Evolutionary conservation across 495 filamentous ascomycete species (phyloP).

Genomic region (Xylaria castorea): DNA sequence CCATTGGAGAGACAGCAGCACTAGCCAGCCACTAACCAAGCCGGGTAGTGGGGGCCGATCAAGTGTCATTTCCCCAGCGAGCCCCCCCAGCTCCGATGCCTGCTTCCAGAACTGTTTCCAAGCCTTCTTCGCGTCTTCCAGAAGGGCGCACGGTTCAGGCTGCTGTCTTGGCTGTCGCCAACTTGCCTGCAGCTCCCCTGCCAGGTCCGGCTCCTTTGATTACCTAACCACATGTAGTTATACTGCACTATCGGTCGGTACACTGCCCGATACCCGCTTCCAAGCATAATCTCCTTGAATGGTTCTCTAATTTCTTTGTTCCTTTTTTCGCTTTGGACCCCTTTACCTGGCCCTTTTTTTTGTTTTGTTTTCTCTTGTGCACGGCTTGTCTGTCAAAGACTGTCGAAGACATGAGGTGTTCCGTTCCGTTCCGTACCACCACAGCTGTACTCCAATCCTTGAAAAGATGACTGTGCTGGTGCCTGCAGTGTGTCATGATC

Average conservation of each 20-base stretch:
- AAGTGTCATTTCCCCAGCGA: conserved; percentile 15
- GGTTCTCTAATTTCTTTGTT: neutral
- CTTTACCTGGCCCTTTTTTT: neutral
- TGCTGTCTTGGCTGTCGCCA: conserved; percentile 26
- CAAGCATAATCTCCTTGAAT: neutral
- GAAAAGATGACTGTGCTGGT: conserved; percentile 24
- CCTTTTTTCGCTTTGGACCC: neutral
- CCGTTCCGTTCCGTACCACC: too few species aligned
- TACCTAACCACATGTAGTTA: neutral
- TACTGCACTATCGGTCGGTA: neutral
- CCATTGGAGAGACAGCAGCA: conserved; percentile 7
- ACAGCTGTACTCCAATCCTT: neutral
- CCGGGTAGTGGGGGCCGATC: conserved; percentile 19
- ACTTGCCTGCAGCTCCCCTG: conserved; percentile 29
- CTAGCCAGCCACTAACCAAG: conserved; percentile 14
- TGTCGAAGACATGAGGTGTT: neutral
- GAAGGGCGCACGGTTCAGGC: conserved; percentile 40
- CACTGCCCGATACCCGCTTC: neutral
- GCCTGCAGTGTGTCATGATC: conserved; percentile 21
- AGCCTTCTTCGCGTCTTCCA: conserved; percentile 43
- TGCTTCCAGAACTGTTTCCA: conserved; percentile 31
- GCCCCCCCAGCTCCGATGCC: conserved; percentile 24
- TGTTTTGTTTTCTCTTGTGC: neutral
- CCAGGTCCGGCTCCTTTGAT: neutral
- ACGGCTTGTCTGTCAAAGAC: neutral